Evolutionary conservation across 1,284 basidiomycete genomes (phyloP).

Genomic region (Abortiporus biennis): DNA sequence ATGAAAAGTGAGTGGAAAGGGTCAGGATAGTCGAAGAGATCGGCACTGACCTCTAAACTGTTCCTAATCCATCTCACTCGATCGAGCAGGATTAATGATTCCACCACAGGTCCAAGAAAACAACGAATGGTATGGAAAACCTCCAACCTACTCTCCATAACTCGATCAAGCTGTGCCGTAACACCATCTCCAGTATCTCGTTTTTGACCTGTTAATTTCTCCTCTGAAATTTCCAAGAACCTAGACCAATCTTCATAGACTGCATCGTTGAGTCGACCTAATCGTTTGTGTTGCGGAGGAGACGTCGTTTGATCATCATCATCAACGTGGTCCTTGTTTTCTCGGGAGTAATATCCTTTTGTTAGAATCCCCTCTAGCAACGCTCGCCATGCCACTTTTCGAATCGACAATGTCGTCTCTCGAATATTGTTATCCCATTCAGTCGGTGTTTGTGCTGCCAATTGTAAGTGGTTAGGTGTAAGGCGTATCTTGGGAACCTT

Average conservation of each 20-base stretch:
- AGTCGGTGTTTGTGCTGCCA: constrained; percentile 44
- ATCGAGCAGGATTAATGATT: constrained; percentile 34
- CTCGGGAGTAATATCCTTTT: not conserved
- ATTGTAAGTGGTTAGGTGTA: constrained; percentile 40
- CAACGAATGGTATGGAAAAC: constrained; percentile 34
- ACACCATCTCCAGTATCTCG: constrained; percentile 1
- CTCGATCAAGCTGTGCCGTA: constrained; percentile 5
- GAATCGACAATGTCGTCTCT: constrained; percentile 38
- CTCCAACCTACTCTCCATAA: constrained; percentile 25
- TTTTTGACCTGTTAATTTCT: constrained; percentile 17
- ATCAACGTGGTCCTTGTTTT: constrained; percentile 3
- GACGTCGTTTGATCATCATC: not conserved
- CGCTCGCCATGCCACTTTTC: constrained; percentile 64
- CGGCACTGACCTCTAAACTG: constrained; percentile 19
- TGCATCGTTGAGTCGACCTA: constrained; percentile 29
- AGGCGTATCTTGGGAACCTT: constrained; percentile 10
- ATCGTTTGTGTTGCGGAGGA: constrained; percentile 12
- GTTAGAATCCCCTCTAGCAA: constrained; percentile 28
- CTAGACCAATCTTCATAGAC: constrained; percentile 28
- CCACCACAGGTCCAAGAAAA: constrained; percentile 33
- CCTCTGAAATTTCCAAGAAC: constrained; percentile 21
- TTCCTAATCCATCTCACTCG: constrained; percentile 29
- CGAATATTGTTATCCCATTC: constrained; percentile 28
- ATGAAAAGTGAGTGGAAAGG: too few species aligned
- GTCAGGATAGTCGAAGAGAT: too few species aligned